phyloP scores from a whole-genome alignment of 1,284 basidiomycete species.

The Termitomyces sp. region DNA sequence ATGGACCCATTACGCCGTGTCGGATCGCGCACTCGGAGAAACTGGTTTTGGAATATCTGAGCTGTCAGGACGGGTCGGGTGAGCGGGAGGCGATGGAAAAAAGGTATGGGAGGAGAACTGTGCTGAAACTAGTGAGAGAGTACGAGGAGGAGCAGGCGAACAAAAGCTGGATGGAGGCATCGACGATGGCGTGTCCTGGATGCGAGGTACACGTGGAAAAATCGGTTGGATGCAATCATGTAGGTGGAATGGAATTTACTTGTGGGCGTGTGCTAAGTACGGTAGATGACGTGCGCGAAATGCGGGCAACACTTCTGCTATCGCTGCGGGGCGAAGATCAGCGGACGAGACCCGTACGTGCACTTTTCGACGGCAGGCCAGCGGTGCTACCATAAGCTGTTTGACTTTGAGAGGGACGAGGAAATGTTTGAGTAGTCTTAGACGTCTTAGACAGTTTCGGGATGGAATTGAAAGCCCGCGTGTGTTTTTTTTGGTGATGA shows the following conservation, averaged over 20 bases:
- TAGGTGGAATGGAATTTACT: slow-evolving; percentile 27
- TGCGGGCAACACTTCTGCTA: slow-evolving; percentile 76
- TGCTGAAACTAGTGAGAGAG: slow-evolving; percentile 50
- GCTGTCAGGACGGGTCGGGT: slow-evolving; percentile 41
- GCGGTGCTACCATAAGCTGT: slow-evolving; percentile 60
- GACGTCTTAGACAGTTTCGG: slow-evolving; percentile 13
- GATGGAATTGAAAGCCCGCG: slow-evolving; percentile 30
- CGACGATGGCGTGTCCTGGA: slow-evolving; percentile 66
- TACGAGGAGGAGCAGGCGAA: slow-evolving; percentile 67
- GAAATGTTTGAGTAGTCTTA: slow-evolving; percentile 26
- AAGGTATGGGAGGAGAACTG: slow-evolving; percentile 54
- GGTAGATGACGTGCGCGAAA: slow-evolving; percentile 68
- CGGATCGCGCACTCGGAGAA: slow-evolving; percentile 56
- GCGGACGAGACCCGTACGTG: slow-evolving; percentile 50
- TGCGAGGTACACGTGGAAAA: slow-evolving; percentile 72
- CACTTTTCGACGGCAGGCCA: slow-evolving; percentile 61
- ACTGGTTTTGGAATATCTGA: slow-evolving; percentile 60
- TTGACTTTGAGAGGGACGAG: slow-evolving; percentile 48
- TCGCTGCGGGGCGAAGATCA: slow-evolving; percentile 56
- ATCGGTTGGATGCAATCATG: slow-evolving; percentile 71
- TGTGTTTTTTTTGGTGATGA: slow-evolving; percentile 17
- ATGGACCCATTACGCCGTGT: slow-evolving; percentile 66
- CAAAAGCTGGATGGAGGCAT: slow-evolving; percentile 54
- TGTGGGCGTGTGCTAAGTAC: not conserved
- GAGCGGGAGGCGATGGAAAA: slow-evolving; percentile 48